Evolutionary conservation across 345 rosid genomes (phyloP), one percentile per base, ranked within the genome.

Genomic region (Cochlearia excelsa): DNA sequence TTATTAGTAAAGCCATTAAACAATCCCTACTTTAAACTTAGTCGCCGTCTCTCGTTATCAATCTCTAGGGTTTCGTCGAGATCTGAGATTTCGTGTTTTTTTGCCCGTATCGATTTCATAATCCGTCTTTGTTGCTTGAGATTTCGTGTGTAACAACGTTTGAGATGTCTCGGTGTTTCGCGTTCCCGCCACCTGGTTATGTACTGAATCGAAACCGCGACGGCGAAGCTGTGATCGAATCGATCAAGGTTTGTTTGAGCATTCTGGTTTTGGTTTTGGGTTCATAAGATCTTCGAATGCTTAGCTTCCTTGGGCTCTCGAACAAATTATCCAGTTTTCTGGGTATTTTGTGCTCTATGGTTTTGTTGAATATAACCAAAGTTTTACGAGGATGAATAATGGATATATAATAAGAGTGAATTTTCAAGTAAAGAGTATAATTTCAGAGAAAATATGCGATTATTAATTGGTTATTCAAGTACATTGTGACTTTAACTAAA

Each of bases 81-180:
- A 69, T 62, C 74, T 62, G 68, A 55, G 63, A 69, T 69, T 68
- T 39, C 59, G 5, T 47, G 6, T 65, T 38, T 34, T 37, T 37
- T 31, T 42, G 30, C 67, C 43, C 47, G 26, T 31, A 26, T 40
- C 33, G 39, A 47, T 57, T 66, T 37, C 30, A 6, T 30, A 33
- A 38, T 52, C 37, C 60, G 44, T 3, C 6, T 9, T 26, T 30
- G 40, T 43, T 33, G 35, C 2, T 28, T 4, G 23, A 16, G 23
- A 16, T 16, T 16, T 16, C 23, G 23, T 16, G 23, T 16, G 23
- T 16, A 16, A 16, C 23, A 16, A 16, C 2, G 35, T 4, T 58
- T 67, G 40, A 50, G 54, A 83, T 85, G 93, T 79, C 93, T 54
- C 82, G 93, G 68, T 85, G 93, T 81, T 84, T 64, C 57, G 83